These are phyloP conservation scores for Erysimum cheiri DNA, from an alignment of 441 rosid species.

Conservation along the genomic window DNA sequence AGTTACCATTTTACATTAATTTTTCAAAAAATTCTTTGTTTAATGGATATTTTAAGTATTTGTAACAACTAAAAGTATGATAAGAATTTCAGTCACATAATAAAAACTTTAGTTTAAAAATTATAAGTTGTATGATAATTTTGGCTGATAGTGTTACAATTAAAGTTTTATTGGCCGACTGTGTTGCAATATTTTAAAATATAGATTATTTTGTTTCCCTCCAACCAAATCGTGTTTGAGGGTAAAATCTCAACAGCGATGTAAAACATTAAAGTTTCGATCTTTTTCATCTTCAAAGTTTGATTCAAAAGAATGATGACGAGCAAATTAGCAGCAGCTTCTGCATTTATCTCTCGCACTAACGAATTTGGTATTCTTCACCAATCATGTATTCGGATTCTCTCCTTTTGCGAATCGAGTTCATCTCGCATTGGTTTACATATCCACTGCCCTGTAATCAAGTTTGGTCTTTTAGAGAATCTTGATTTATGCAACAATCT, in stretches of 20 bases:
- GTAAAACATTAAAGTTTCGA: conserved; percentile 21
- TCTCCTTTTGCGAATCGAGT: conserved; percentile 57
- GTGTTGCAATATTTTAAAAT: too few relatives aligned
- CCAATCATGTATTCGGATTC: conserved; percentile 52
- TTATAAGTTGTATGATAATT: too few relatives aligned
- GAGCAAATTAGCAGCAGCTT: conserved; percentile 45
- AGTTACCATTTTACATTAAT: too few relatives aligned
- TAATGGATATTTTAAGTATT: too few relatives aligned
- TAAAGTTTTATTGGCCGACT: too few relatives aligned
- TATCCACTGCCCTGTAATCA: conserved; percentile 61
- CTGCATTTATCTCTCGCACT: conserved; percentile 32
- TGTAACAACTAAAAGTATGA: too few relatives aligned
- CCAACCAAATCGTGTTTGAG: not conserved
- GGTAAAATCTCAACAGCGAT: conserved; percentile 13
- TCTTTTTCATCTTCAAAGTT: conserved; percentile 6
- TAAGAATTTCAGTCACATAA: too few relatives aligned
- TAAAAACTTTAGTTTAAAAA: too few relatives aligned
- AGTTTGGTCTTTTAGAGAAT: conserved; percentile 52
- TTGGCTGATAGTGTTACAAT: too few relatives aligned
- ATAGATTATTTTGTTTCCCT: not conserved
- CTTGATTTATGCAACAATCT: conserved; percentile 67
- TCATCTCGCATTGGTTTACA: conserved; percentile 57
- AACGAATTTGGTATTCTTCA: conserved; percentile 47
- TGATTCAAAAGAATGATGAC: conserved; percentile 50
- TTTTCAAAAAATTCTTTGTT: too few relatives aligned